Percentiles rank a stretch among this genome's conserved stretches.
phyloP scores from a whole-genome alignment of 1,139 yeast species.

The Taiozyma sp. region DNA sequence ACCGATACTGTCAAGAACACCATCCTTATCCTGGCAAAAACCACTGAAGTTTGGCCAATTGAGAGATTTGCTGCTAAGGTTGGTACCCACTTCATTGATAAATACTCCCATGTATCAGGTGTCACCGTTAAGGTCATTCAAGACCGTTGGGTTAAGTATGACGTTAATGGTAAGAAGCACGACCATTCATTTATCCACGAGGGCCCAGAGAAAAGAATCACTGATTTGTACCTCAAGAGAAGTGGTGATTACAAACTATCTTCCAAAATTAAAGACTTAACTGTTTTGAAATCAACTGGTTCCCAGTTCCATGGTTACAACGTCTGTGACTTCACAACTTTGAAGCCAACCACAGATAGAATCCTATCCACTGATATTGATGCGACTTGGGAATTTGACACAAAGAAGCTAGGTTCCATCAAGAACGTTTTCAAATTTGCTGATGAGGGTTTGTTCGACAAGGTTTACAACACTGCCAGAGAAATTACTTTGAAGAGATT shows the following conservation, averaged over 20 bases:
- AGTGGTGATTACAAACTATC: slow-evolving; percentile 44
- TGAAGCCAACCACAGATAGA: slow-evolving; percentile 76
- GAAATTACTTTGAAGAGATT: slow-evolving; percentile 67
- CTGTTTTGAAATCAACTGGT: slow-evolving; percentile 89
- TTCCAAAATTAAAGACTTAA: slow-evolving; percentile 78
- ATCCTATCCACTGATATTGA: slow-evolving; percentile 83
- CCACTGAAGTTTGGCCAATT: slow-evolving; percentile 78
- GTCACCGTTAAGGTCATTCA: slow-evolving; percentile 64
- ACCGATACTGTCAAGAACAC: slow-evolving; percentile 94
- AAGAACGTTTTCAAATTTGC: slow-evolving; percentile 47
- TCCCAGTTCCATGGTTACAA: slow-evolving; percentile 88
- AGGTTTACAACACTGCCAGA: slow-evolving; percentile 55
- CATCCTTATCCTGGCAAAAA: slow-evolving; percentile 74
- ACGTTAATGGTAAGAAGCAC: slow-evolving; percentile 67
- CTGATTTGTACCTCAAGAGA: slow-evolving; percentile 47
- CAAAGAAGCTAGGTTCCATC: slow-evolving; percentile 44
- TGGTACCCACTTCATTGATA: slow-evolving; percentile 71
- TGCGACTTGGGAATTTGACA: slow-evolving; percentile 65
- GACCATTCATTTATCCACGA: slow-evolving; percentile 81
- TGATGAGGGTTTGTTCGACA: slow-evolving; percentile 58
- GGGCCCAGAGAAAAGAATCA: slow-evolving; percentile 74
- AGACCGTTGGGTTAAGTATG: slow-evolving; percentile 72
- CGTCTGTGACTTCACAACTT: slow-evolving; percentile 82
- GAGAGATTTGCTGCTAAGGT: slow-evolving; percentile 85
- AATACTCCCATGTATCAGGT: slow-evolving; percentile 72